Evolutionary conservation across 495 filamentous ascomycete genomes (phyloP).

Genomic region (Podospora bellae-mahoneyi): DNA sequence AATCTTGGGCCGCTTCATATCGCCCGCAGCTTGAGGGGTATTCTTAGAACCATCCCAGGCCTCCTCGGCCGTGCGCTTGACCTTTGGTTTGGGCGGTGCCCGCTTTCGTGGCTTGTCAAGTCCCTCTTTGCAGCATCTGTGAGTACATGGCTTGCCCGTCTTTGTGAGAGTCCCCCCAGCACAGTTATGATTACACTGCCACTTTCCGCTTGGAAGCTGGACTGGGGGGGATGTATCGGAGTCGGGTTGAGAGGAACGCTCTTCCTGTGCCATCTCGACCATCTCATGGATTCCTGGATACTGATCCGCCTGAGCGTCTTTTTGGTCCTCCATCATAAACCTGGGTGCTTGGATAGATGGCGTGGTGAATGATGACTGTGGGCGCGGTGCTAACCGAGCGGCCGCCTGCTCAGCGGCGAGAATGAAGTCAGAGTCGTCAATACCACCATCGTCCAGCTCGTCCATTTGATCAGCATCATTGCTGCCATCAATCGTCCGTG

Average conservation of each 20-base stretch:
- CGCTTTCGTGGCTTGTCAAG: slow-evolving; percentile 71
- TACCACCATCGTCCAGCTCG: slow-evolving; percentile 18
- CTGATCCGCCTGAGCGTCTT: background rate
- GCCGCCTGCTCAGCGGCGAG: slow-evolving; percentile 24
- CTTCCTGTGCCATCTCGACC: slow-evolving; percentile 16
- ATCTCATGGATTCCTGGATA: slow-evolving; percentile 35
- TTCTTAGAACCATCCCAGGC: background rate
- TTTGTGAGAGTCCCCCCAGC: slow-evolving; percentile 65
- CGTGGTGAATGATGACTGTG: slow-evolving; percentile 13
- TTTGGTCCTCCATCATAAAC: slow-evolving; percentile 15
- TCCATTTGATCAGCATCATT: background rate
- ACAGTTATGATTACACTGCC: slow-evolving; percentile 80
- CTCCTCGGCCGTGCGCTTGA: slow-evolving; percentile 8
- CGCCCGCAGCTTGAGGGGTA: background rate
- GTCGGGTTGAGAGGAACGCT: slow-evolving; percentile 20
- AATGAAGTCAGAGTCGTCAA: slow-evolving; percentile 29
- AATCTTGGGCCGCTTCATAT: slow-evolving; percentile 10
- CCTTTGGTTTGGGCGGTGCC: slow-evolving; percentile 38
- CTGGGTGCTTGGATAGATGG: slow-evolving; percentile 19
- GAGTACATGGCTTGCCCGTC: slow-evolving; percentile 48
- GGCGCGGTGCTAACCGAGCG: slow-evolving; percentile 10
- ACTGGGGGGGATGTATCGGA: slow-evolving; percentile 40
- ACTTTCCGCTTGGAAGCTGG: slow-evolving; percentile 76
- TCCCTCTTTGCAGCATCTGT: slow-evolving; percentile 86
- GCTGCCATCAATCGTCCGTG: background rate